Conservation (phyloP, 768 basidiomycete species). For the Cystobasidium ongulense region DNA sequence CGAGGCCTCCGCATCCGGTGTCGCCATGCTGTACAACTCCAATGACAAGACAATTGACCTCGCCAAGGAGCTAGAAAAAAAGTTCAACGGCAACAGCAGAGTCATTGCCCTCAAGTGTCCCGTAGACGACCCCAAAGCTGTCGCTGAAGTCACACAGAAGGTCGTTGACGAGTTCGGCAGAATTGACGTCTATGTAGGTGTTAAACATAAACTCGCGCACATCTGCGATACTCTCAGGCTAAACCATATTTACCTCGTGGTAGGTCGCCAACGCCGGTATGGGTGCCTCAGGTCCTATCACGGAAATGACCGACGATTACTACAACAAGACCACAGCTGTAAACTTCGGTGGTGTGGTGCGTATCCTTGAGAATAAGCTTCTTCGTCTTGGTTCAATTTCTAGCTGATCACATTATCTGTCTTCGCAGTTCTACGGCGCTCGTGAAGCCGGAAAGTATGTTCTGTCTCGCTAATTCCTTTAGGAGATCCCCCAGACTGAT, state of each 20-base stretch:
- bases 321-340: slow-evolving; percentile 28
- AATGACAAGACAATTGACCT: slow-evolving; percentile 30
- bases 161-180: slow-evolving; percentile 9
- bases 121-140: slow-evolving; percentile 26
- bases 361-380: neutral
- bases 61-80: slow-evolving; percentile 30
- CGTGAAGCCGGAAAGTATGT: slow-evolving; percentile 19
- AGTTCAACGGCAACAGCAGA: slow-evolving; percentile 27
- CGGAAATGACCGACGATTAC: slow-evolving; percentile 33
- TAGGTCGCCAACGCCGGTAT: slow-evolving; percentile 34
- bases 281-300: slow-evolving; percentile 27
- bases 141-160: neutral
- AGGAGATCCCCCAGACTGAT: neutral
- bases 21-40: slow-evolving; percentile 30
- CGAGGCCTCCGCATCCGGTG: slow-evolving; percentile 27
- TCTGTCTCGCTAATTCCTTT: neutral
- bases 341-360: slow-evolving; percentile 24
- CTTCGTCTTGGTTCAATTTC: neutral
- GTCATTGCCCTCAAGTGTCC: slow-evolving; percentile 31
- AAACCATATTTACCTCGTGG: neutral
- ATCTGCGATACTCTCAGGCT: neutral
- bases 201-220: no score
- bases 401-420: neutral
- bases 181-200: slow-evolving; percentile 26
- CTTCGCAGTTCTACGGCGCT: slow-evolving; percentile 21